A percentile compares a stretch with the other conserved stretches of the same genome.
Conservation (phyloP, 306 rosid species). For the Ormosia emarginata region DNA sequence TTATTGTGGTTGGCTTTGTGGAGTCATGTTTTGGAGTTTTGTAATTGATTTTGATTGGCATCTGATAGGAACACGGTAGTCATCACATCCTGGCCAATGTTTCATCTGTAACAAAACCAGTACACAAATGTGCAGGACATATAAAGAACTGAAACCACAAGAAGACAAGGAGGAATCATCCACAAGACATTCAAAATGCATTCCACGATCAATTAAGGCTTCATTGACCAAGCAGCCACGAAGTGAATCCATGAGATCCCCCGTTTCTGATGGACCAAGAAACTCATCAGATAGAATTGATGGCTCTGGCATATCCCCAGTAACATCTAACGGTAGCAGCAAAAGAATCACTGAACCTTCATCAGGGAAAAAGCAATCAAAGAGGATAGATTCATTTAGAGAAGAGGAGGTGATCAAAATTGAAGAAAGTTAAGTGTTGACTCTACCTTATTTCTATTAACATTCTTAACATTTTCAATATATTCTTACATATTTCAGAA, state of each 20-base stretch:
- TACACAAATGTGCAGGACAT: constrained; percentile 51
- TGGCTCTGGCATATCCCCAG: constrained; percentile 44
- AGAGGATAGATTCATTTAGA: constrained; percentile 63
- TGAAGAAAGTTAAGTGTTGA: constrained; percentile 94
- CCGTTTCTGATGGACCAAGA: constrained; percentile 69
- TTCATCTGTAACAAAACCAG: neutral
- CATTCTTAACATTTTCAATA: constrained; percentile 1
- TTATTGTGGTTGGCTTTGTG: neutral
- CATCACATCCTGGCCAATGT: constrained; percentile 3
- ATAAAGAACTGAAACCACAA: constrained; percentile 48
- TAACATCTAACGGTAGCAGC: constrained; percentile 55
- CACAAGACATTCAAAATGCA: constrained; percentile 80
- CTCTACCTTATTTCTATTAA: constrained; percentile 14
- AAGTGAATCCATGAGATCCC: constrained; percentile 76
- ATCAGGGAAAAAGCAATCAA: constrained; percentile 44
- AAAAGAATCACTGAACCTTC: constrained; percentile 63
- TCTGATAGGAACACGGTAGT: neutral
- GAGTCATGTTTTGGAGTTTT: neutral
- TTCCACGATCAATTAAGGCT: constrained; percentile 78
- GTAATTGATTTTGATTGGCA: constrained; percentile 13
- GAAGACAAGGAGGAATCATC: constrained; percentile 66
- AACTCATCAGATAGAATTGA: constrained; percentile 68
- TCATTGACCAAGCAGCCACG: constrained; percentile 76
- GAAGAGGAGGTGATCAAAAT: constrained; percentile 86
- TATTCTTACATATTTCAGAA: neutral